Percentiles rank a stretch among this genome's conserved stretches.
These are phyloP conservation scores for Phytophthora pini DNA, from an alignment of 352 stramenopile species.

Conservation along the genomic window DNA sequence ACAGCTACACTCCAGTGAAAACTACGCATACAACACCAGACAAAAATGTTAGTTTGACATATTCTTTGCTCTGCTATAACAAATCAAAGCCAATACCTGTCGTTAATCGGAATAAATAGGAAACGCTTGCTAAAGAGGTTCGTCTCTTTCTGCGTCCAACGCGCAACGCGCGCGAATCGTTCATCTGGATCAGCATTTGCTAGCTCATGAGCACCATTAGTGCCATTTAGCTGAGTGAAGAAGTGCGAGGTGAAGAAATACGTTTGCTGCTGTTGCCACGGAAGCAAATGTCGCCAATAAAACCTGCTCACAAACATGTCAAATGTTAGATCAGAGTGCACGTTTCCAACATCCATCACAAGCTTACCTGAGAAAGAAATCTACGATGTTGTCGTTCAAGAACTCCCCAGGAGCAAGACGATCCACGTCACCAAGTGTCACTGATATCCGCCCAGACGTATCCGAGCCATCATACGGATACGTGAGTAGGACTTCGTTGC, in stretches of 20 bases:
- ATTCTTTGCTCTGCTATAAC: background rate
- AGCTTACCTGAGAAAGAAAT: slow-evolving; percentile 91
- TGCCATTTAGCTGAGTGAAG: slow-evolving; percentile 90
- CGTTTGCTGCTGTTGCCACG: slow-evolving; percentile 65
- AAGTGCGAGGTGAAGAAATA: slow-evolving; percentile 97
- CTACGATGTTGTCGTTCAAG: slow-evolving; percentile 94
- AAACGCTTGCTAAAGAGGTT: slow-evolving; percentile 89
- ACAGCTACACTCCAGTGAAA: slow-evolving; percentile 92
- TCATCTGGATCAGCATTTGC: slow-evolving; percentile 43
- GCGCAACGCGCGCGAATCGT: slow-evolving; percentile 60
- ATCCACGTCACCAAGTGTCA: slow-evolving; percentile 90
- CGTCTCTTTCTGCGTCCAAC: slow-evolving; percentile 86
- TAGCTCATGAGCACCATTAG: slow-evolving; percentile 38
- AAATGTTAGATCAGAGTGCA: slow-evolving; percentile 4
- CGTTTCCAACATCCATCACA: background rate
- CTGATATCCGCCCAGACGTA: slow-evolving; percentile 54
- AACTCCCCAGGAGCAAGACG: slow-evolving; percentile 91
- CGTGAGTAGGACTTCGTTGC: slow-evolving; percentile 54
- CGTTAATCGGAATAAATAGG: slow-evolving; percentile 92
- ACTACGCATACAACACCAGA: slow-evolving; percentile 32
- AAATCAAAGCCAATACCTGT: slow-evolving; percentile 49
- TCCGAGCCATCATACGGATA: slow-evolving; percentile 74
- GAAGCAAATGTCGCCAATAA: slow-evolving; percentile 68
- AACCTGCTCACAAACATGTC: slow-evolving; percentile 44
- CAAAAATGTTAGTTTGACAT: slow-evolving; percentile 1